Percentiles rank a stretch among this genome's conserved stretches.
Conservation (phyloP, 2,329 filamentous ascomycete species). For the Teratosphaeriaceae sp. region DNA sequence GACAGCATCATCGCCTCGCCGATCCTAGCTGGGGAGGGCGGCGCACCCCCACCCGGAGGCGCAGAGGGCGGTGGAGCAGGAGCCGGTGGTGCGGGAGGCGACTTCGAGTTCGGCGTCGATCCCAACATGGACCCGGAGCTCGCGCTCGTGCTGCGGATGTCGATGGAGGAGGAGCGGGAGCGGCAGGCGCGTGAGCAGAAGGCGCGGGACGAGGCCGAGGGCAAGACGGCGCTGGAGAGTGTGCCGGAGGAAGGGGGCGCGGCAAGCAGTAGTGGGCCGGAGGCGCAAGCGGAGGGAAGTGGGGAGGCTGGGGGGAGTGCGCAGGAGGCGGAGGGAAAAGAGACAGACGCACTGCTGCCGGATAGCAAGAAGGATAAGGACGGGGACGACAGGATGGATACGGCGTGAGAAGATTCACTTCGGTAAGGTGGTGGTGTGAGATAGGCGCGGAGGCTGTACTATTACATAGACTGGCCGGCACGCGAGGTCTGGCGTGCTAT, state of each 20-base stretch:
- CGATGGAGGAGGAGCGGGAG: conserved; percentile 96
- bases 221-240: conserved; percentile 69
- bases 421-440: background rate
- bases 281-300: conserved; percentile 39
- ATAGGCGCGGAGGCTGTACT: background rate
- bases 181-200: conserved; percentile 81
- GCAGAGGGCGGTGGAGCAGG: conserved; percentile 34
- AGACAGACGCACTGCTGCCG: conserved; percentile 20
- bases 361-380: conserved; percentile 23
- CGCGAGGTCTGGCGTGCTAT: too few species aligned
- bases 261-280: conserved; percentile 46
- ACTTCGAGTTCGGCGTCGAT: conserved; percentile 86
- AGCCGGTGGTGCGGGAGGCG: conserved; percentile 46
- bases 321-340: conserved; percentile 6
- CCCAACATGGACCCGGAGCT: conserved; percentile 88
- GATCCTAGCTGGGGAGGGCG: conserved; percentile 78
- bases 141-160: conserved; percentile 91
- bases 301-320: conserved; percentile 20
- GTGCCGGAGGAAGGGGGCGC: conserved; percentile 62
- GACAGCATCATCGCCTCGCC: conserved; percentile 86
- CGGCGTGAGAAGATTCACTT: conserved; percentile 16
- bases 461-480: background rate
- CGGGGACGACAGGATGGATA: conserved; percentile 24
- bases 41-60: conserved; percentile 46
- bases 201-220: conserved; percentile 58